phyloP scores from a whole-genome alignment of 371 early-diverging fungal genomes.

The Mucor saturninus region DNA sequence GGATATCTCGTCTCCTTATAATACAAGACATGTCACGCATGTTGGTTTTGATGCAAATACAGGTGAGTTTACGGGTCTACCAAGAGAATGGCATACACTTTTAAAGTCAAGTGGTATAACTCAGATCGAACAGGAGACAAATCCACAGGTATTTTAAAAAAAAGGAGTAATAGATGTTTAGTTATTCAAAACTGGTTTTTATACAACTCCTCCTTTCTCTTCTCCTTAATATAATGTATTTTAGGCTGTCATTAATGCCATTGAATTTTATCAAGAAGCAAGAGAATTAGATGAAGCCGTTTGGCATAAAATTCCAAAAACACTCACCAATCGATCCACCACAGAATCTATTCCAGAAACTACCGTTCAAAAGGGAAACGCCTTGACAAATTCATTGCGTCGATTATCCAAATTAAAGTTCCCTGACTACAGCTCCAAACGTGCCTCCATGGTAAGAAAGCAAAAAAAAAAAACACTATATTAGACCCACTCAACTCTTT shows the following conservation, averaged over 20 bases:
- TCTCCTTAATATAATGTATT: constrained; percentile 5
- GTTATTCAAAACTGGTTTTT: not conserved
- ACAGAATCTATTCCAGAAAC: not conserved
- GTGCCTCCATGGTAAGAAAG: constrained; percentile 17
- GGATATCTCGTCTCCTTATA: constrained; percentile 35
- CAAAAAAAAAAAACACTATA: no score
- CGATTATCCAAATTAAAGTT: constrained; percentile 24
- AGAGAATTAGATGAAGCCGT: constrained; percentile 30
- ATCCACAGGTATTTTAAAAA: constrained; percentile 29
- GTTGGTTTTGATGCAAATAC: constrained; percentile 37
- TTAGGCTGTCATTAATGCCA: constrained; percentile 39
- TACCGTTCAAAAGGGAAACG: constrained; percentile 18
- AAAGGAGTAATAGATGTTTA: not conserved
- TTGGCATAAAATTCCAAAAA: constrained; percentile 36
- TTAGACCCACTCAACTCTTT: no score
- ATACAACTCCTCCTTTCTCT: not conserved
- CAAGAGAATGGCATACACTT: constrained; percentile 35
- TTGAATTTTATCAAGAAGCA: constrained; percentile 35
- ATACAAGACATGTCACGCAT: constrained; percentile 35
- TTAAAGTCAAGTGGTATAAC: constrained; percentile 35
- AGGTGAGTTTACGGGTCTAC: constrained; percentile 37
- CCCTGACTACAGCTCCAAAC: constrained; percentile 19
- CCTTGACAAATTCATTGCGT: constrained; percentile 26
- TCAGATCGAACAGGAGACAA: constrained; percentile 32
- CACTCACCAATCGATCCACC: not conserved